A percentile compares a stretch with the other conserved stretches of the same genome.
Evolutionary conservation across 164 flowering plant species (phyloP).

Genomic region (Cinnamomum micranthum): DNA sequence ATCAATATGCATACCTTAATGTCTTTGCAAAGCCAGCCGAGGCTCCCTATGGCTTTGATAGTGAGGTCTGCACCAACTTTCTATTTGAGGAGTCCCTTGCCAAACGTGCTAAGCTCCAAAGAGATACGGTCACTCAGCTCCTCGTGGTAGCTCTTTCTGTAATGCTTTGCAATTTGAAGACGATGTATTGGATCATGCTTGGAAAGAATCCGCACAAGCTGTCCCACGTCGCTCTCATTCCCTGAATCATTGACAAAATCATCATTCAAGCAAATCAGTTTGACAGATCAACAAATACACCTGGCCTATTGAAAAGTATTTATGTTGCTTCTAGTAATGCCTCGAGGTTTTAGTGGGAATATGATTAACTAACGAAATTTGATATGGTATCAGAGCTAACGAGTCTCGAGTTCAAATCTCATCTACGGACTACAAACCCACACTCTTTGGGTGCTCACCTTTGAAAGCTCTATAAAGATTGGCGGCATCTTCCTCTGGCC

Average conservation of each 20-base stretch:
- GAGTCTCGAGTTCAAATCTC: no score
- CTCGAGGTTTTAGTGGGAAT: no score
- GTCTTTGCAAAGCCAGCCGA: neutral
- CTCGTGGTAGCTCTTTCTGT: neutral
- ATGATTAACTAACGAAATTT: no score
- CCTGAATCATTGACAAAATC: neutral
- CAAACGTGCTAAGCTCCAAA: neutral
- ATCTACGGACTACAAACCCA: no score
- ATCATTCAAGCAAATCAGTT: neutral
- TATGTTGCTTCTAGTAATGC: no score
- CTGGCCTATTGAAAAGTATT: no score
- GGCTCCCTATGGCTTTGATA: neutral
- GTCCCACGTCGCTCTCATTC: neutral
- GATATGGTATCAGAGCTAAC: rapidly evolving
- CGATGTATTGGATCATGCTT: neutral
- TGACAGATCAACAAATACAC: no score
- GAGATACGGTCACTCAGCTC: neutral
- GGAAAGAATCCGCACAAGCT: neutral
- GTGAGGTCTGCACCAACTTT: neutral
- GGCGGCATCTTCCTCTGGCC: neutral
- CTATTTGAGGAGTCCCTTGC: neutral
- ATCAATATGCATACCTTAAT: neutral
- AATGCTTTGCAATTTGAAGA: neutral
- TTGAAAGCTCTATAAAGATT: neutral
- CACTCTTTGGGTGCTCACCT: neutral